A percentile compares a stretch with the other conserved stretches of the same genome.
Evolutionary conservation across 768 basidiomycete species (phyloP).

Genomic region (Symmetrospora coprosmae): DNA sequence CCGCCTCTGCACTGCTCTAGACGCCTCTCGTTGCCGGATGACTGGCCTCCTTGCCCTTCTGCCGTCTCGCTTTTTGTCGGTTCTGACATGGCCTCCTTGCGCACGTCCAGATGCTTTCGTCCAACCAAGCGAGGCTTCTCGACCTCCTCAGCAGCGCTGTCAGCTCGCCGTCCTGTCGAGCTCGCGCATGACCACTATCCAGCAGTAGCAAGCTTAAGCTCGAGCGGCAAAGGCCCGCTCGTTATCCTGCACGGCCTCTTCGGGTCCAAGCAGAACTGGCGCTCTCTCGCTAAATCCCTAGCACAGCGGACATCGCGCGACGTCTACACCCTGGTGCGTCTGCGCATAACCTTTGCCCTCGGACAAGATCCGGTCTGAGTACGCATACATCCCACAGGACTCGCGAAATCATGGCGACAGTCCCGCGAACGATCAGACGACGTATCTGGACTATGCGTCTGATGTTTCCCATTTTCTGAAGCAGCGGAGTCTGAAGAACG

Average conservation of each 20-base stretch:
- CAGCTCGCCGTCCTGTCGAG: no score
- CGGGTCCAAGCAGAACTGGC: constrained; percentile 75
- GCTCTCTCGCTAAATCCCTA: constrained; percentile 62
- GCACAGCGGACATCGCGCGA: constrained; percentile 51
- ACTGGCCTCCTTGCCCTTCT: no score
- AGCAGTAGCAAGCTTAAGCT: background rate
- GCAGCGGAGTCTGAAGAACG: constrained; percentile 42
- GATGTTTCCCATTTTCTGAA: constrained; percentile 60
- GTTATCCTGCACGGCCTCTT: constrained; percentile 32
- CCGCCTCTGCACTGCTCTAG: no score
- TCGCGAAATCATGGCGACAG: constrained; percentile 80
- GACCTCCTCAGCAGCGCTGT: no score
- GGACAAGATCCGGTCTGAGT: background rate
- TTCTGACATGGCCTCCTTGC: no score
- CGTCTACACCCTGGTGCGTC: constrained; percentile 59
- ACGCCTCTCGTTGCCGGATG: no score
- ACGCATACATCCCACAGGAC: constrained; percentile 44
- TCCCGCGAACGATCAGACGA: constrained; percentile 58
- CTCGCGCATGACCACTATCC: constrained; percentile 19
- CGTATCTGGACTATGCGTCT: constrained; percentile 61
- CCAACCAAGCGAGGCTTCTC: no score
- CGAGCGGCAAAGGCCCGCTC: constrained; percentile 22
- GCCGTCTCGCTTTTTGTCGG: no score
- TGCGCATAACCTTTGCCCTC: background rate
- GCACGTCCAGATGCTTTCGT: no score